A percentile compares a stretch with the other conserved stretches of the same genome.
These are phyloP conservation scores for Cyclotella atomus DNA, from an alignment of 108 stramenopile species.

Conservation along the genomic window DNA sequence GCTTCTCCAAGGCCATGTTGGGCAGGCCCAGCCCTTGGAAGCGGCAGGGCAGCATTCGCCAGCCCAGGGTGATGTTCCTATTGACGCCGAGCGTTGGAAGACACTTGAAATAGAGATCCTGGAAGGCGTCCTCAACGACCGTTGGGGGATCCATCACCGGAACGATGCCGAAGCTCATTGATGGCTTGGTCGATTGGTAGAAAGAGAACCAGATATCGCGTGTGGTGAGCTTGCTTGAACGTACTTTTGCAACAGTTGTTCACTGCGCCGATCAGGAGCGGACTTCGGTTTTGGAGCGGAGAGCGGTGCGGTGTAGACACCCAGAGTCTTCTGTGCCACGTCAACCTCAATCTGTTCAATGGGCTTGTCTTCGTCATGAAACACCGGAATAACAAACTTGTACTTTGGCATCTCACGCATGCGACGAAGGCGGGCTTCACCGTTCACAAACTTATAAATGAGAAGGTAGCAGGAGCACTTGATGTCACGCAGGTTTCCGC, in stretches of 20 bases:
- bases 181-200: neutral
- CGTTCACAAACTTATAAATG: neutral
- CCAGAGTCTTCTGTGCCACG: neutral
- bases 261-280: neutral
- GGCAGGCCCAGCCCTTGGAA: conserved; percentile 15
- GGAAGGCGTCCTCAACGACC: neutral
- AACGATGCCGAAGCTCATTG: neutral
- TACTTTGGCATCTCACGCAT: neutral
- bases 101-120: neutral
- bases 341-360: neutral
- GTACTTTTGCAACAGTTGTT: neutral
- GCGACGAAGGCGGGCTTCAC: neutral
- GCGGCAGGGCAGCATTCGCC: neutral
- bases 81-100: neutral
- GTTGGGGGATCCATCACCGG: neutral
- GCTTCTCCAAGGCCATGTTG: neutral
- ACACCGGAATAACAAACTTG: neutral
- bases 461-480: conserved; percentile 17
- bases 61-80: neutral
- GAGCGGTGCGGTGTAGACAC: neutral
- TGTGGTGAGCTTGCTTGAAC: neutral
- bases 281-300: neutral
- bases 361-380: neutral
- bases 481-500: neutral
- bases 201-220: neutral